These are phyloP conservation scores for Cordyceps pruinosa DNA, from an alignment of 2,329 filamentous ascomycete species.

Conservation along the genomic window DNA sequence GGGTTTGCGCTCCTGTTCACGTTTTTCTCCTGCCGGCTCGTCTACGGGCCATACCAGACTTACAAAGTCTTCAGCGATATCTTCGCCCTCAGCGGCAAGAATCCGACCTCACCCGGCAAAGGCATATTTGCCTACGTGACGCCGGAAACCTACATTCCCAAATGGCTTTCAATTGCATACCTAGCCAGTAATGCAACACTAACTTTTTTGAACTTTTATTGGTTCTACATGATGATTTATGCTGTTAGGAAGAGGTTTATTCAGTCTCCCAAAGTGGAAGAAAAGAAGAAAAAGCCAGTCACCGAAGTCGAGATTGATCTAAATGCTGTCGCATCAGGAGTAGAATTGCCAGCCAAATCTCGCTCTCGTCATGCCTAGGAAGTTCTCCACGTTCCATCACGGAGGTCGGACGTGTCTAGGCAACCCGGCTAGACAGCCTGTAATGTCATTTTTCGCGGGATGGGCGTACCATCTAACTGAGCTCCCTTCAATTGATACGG, in stretches of 20 bases:
- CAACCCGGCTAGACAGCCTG: neutral
- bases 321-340: slow-evolving; percentile 24
- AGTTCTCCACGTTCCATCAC: neutral
- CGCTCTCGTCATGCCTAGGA: slow-evolving; percentile 7
- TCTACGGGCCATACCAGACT: slow-evolving; percentile 72
- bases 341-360: slow-evolving; percentile 5
- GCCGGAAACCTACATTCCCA: slow-evolving; percentile 47
- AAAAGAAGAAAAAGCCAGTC: slow-evolving; percentile 23
- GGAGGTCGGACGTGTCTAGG: neutral
- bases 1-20: slow-evolving; percentile 63
- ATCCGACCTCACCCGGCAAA: slow-evolving; percentile 30
- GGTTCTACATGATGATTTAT: slow-evolving; percentile 82
- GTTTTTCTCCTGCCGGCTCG: slow-evolving; percentile 70
- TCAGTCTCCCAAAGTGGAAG: slow-evolving; percentile 31
- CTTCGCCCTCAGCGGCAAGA: slow-evolving; percentile 39
- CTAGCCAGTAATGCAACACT: slow-evolving; percentile 63
- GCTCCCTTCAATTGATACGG: too few species aligned
- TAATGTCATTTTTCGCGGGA: neutral
- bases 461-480: neutral
- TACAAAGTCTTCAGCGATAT: slow-evolving; percentile 64
- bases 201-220: slow-evolving; percentile 73
- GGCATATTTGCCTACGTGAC: slow-evolving; percentile 38
- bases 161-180: slow-evolving; percentile 65
- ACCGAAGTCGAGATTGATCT: slow-evolving; percentile 25
- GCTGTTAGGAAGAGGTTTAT: slow-evolving; percentile 68